A percentile compares a stretch with the other conserved stretches of the same genome.
Conservation (phyloP, 768 basidiomycete species). For the Boletellus ananiceps region DNA sequence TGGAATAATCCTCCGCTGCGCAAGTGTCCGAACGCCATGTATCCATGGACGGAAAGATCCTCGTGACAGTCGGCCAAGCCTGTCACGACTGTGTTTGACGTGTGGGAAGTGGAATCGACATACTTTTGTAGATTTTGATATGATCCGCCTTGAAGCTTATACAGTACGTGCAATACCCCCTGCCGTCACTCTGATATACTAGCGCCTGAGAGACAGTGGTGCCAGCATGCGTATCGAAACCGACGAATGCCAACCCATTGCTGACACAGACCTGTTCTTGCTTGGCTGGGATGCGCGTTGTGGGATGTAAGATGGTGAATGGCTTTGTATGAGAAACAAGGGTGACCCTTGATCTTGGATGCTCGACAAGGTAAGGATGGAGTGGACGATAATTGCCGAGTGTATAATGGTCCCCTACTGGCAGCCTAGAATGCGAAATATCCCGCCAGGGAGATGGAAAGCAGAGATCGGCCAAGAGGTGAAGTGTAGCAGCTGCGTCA, state of each 20-base stretch:
- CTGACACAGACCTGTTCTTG: slow-evolving; percentile 20
- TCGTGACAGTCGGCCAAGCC: slow-evolving; percentile 38
- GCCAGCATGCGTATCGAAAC: slow-evolving; percentile 22
- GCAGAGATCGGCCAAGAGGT: slow-evolving; percentile 35
- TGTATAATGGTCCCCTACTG: background rate
- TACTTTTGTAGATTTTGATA: slow-evolving; percentile 37
- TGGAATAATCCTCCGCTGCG: slow-evolving; percentile 45
- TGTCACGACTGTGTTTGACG: slow-evolving; percentile 40
- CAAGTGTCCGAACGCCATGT: slow-evolving; percentile 38
- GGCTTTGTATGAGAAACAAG: slow-evolving; percentile 37
- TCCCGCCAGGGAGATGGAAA: background rate
- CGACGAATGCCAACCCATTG: slow-evolving; percentile 27
- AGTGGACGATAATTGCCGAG: slow-evolving; percentile 3
- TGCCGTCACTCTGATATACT: slow-evolving; percentile 3
- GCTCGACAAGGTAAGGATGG: background rate
- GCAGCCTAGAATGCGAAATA: background rate
- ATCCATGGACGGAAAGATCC: slow-evolving; percentile 42
- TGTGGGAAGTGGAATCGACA: slow-evolving; percentile 33
- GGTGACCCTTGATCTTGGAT: slow-evolving; percentile 25
- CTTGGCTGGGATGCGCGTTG: slow-evolving; percentile 13
- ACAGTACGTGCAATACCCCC: slow-evolving; percentile 25
- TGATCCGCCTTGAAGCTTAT: slow-evolving; percentile 27
- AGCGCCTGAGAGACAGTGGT: slow-evolving; percentile 16
- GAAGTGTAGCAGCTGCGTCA: slow-evolving; percentile 31
- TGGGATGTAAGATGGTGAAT: slow-evolving; percentile 33